Percentiles rank a stretch among this genome's conserved stretches.
Conservation (phyloP, 192 early-diverging fungal genomes). For the Cladochytrium replicatum region DNA sequence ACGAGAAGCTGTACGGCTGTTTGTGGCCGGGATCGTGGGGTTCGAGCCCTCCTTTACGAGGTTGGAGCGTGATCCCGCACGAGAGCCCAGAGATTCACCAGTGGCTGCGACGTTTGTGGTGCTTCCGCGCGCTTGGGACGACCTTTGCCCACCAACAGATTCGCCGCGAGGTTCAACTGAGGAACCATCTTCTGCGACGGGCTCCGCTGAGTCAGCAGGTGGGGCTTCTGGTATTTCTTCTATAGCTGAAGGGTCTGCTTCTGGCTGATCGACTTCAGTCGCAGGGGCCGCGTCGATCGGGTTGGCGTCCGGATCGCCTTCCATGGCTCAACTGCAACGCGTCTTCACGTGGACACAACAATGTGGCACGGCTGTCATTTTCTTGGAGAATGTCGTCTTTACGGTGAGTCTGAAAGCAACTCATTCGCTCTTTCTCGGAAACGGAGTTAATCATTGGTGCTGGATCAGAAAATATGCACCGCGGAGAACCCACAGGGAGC, state of each 20-base stretch:
- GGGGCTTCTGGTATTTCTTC: constrained; percentile 5
- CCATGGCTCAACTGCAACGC: no score
- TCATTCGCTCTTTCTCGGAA: no score
- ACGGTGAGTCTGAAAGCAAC: background rate
- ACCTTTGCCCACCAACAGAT: background rate
- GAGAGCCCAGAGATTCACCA: no score
- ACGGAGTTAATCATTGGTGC: no score
- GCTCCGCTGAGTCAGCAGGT: background rate
- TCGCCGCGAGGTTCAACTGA: constrained; percentile 1
- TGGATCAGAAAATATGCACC: constrained; percentile 80
- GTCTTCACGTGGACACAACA: no score
- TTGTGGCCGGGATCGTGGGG: no score
- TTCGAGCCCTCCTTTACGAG: no score
- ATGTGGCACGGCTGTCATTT: no score
- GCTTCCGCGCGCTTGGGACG: background rate
- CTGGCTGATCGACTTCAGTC: background rate
- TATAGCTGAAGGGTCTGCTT: background rate
- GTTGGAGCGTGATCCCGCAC: no score
- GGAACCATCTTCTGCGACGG: background rate
- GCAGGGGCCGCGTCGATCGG: constrained; percentile 9
- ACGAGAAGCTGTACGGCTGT: background rate
- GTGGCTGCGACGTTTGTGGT: background rate
- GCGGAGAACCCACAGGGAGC: constrained; percentile 82
- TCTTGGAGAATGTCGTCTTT: no score
- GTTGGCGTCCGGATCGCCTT: no score